phyloP scores from a whole-genome alignment of 345 rosid genomes.

The Citrus glauca region DNA sequence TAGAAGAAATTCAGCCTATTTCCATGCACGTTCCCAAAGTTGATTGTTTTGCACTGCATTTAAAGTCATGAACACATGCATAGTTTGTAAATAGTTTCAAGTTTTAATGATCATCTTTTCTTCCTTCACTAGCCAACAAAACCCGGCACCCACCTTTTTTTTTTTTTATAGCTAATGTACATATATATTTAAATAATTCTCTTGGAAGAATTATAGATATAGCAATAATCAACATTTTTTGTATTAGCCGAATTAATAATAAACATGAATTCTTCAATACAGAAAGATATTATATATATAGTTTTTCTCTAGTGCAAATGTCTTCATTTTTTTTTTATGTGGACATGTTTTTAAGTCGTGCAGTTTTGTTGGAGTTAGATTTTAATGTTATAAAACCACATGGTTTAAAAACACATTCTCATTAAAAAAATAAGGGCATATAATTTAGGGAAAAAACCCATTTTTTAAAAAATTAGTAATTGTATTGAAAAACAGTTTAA shows the following conservation, averaged over 20 bases:
- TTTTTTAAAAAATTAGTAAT: no score
- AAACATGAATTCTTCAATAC: neutral
- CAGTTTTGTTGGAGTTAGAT: no score
- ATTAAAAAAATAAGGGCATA: no score
- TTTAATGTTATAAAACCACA: no score
- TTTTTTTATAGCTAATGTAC: neutral
- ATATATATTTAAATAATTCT: neutral
- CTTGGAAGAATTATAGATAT: neutral
- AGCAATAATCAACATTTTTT: neutral
- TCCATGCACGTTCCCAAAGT: constrained; percentile 10
- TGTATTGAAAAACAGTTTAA: no score
- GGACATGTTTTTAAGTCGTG: no score
- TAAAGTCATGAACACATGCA: neutral
- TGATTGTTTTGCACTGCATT: neutral
- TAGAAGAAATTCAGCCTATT: neutral
- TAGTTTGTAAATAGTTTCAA: neutral
- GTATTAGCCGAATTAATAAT: neutral
- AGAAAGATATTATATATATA: no score
- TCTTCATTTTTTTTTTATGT: no score
- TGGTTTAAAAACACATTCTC: accelerated
- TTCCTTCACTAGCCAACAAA: neutral
- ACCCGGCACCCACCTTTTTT: neutral
- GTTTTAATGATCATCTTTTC: neutral
- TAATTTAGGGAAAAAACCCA: no score
- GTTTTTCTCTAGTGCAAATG: no score